phyloP scores from a whole-genome alignment of 306 rosid genomes.

The Vachellia collinsii region DNA sequence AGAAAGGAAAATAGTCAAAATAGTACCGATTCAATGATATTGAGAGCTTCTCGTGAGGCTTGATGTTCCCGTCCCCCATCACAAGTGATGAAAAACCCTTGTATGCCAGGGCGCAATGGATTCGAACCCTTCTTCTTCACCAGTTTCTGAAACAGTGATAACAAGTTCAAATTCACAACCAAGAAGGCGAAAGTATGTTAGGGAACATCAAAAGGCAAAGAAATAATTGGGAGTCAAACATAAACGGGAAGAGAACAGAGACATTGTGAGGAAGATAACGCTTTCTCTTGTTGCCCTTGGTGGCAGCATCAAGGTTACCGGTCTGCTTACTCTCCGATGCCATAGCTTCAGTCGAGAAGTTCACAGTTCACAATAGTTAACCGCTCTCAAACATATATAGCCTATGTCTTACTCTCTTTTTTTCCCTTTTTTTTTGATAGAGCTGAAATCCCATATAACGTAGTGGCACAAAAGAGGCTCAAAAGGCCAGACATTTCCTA shows the following conservation, averaged over 20 bases:
- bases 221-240: not conserved
- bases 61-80: constrained; percentile 97
- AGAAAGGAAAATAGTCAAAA: not conserved
- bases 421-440: too few species aligned
- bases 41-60: constrained; percentile 87
- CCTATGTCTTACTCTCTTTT: not conserved
- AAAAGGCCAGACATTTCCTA: too few species aligned
- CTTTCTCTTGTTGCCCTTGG: constrained; percentile 62
- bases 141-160: constrained; percentile 57
- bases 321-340: constrained; percentile 55
- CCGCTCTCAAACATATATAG: not conserved
- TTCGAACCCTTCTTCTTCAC: constrained; percentile 88
- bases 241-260: constrained; percentile 1
- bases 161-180: not conserved
- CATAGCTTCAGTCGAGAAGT: constrained; percentile 38
- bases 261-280: constrained; percentile 91
- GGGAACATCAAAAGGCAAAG: not conserved
- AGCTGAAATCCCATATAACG: too few species aligned
- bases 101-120: constrained; percentile 87
- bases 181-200: not conserved
- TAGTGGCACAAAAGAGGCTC: too few species aligned
- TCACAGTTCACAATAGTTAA: not conserved
- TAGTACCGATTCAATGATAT: constrained; percentile 80
- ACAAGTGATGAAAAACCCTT: constrained; percentile 94
- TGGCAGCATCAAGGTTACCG: constrained; percentile 36